A percentile compares a stretch with the other conserved stretches of the same genome.
phyloP scores from a whole-genome alignment of 192 early-diverging fungal species.

The Mortierella alpina region DNA sequence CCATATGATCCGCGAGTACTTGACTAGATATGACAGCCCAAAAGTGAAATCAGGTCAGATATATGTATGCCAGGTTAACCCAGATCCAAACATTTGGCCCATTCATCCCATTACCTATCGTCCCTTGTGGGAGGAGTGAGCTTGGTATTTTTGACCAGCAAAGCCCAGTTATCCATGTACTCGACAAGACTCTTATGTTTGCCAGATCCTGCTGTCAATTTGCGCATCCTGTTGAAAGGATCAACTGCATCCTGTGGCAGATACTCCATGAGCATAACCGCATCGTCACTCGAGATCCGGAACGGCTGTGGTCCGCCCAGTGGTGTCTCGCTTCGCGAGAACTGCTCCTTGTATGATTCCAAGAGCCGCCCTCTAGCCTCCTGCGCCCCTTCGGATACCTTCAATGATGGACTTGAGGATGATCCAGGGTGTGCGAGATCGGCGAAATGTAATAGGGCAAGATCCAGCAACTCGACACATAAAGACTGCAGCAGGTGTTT shows the following conservation, averaged over 20 bases:
- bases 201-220: constrained; percentile 28
- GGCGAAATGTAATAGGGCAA: neutral
- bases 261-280: neutral
- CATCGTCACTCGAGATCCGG: constrained; percentile 11
- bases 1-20: constrained; percentile 14
- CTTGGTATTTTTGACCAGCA: neutral
- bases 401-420: neutral
- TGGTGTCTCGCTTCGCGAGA: neutral
- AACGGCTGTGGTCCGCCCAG: constrained; percentile 2
- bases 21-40: neutral
- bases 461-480: constrained; percentile 28
- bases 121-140: neutral
- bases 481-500: constrained; percentile 45
- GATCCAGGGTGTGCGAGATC: neutral
- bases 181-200: constrained; percentile 44
- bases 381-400: neutral
- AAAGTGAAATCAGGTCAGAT: neutral
- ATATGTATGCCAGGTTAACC: neutral
- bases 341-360: neutral
- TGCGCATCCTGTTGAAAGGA: constrained; percentile 23
- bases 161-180: constrained; percentile 8
- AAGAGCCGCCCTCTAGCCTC: neutral
- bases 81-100: neutral
- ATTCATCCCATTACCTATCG: neutral
- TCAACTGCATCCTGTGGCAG: neutral